Conservation (phyloP, 306 rosid genomes). For the Morella rubra region DNA sequence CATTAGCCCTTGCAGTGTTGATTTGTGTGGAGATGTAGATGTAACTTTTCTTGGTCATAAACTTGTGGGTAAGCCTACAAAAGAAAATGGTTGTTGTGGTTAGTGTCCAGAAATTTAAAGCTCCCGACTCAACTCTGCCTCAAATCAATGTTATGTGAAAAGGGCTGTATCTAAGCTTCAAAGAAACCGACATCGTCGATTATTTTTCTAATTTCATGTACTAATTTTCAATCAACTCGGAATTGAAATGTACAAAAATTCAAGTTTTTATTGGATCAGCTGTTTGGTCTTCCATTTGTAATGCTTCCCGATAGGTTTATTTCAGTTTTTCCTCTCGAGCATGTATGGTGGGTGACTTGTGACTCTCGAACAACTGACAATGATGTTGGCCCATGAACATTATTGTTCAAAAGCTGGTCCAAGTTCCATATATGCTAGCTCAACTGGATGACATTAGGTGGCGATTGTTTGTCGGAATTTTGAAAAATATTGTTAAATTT, state of each 20-base stretch:
- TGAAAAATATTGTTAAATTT: too few relatives aligned
- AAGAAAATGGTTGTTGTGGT: background rate
- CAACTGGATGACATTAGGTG: too few relatives aligned
- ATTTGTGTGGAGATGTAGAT: background rate
- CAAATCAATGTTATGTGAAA: background rate
- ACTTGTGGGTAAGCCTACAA: background rate
- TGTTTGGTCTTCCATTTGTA: background rate
- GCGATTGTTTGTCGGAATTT: too few relatives aligned
- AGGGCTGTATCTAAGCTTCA: background rate
- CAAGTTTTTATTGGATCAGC: background rate
- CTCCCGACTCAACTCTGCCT: background rate
- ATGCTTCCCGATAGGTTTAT: background rate
- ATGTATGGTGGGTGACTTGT: too few relatives aligned
- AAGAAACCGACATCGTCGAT: background rate
- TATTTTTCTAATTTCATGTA: background rate
- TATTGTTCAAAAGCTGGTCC: background rate
- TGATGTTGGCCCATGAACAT: background rate
- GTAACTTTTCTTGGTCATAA: background rate
- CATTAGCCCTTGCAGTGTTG: conserved; percentile 19
- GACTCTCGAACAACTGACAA: background rate
- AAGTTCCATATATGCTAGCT: background rate
- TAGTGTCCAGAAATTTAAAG: background rate
- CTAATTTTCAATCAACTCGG: background rate
- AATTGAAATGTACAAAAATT: background rate
- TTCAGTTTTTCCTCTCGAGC: background rate